These are phyloP conservation scores for Penicillium sp. DNA, from an alignment of 2,329 filamentous ascomycete genomes.

Conservation along the genomic window DNA sequence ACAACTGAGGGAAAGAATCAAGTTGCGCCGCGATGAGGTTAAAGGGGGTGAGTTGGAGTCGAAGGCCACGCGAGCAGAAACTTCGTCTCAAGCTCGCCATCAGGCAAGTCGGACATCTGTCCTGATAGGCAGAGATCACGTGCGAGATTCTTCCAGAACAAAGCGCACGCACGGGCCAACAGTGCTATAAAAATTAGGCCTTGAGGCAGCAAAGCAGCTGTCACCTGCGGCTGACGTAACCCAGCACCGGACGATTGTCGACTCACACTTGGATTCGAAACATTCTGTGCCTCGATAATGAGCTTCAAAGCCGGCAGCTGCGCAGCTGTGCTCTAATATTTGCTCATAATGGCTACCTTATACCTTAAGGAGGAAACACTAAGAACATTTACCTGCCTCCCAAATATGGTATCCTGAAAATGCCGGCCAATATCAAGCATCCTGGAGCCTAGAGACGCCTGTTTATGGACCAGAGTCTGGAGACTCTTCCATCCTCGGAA, in stretches of 20 bases:
- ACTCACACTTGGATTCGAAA: constrained; percentile 22
- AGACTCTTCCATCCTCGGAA: neutral
- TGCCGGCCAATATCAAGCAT: neutral
- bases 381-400: neutral
- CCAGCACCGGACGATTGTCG: constrained; percentile 21
- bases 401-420: constrained; percentile 7
- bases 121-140: constrained; percentile 28
- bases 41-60: constrained; percentile 15
- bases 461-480: neutral
- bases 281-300: constrained; percentile 15
- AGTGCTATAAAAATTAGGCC: constrained; percentile 16
- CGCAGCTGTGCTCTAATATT: constrained; percentile 3
- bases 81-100: constrained; percentile 22
- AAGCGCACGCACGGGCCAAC: constrained; percentile 3
- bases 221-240: constrained; percentile 28
- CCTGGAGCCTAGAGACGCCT: neutral
- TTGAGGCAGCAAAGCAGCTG: constrained; percentile 22
- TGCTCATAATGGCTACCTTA: neutral
- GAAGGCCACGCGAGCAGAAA: constrained; percentile 26
- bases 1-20: constrained; percentile 23
- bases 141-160: constrained; percentile 21
- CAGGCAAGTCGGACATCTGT: constrained; percentile 33
- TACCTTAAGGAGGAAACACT: neutral
- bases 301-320: constrained; percentile 20
- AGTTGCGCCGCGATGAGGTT: constrained; percentile 15